Conservation (phyloP, 805 yeast species). For the Schwanniomyces pseudopolymorphus region DNA sequence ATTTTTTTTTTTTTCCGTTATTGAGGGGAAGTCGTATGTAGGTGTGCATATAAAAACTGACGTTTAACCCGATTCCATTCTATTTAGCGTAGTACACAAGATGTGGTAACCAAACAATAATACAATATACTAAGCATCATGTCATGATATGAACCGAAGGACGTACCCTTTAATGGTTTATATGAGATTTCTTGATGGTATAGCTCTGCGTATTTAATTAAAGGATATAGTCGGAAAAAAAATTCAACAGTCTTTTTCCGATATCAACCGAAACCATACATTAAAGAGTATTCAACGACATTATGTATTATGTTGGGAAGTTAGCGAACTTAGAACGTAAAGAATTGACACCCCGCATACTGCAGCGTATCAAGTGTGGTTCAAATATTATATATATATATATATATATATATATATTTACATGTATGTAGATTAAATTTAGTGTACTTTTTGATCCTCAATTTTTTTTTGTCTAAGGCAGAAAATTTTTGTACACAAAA, state of each 20-base stretch:
- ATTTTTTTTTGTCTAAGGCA: not conserved
- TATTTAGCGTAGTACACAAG: too few relatives aligned
- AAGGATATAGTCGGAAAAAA: not conserved
- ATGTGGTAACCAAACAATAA: too few relatives aligned
- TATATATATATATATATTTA: not conserved
- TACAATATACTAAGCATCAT: too few relatives aligned
- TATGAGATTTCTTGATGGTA: too few relatives aligned
- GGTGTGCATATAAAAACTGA: not conserved
- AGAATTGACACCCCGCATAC: not conserved
- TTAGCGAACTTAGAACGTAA: not conserved
- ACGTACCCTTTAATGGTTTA: too few relatives aligned
- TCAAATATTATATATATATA: too few relatives aligned
- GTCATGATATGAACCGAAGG: too few relatives aligned
- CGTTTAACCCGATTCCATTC: too few relatives aligned
- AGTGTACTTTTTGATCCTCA: not conserved
- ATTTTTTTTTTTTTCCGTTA: not conserved
- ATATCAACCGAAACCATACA: not conserved
- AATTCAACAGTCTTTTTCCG: not conserved
- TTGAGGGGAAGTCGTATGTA: not conserved
- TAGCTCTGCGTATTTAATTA: too few relatives aligned
- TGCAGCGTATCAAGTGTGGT: not conserved
- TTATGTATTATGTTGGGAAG: not conserved
- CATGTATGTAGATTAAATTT: not conserved
- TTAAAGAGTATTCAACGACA: not conserved
- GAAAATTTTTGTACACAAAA: slow-evolving; percentile 1